Conservation (phyloP, 192 early-diverging fungal genomes). For the Phycomyces nitens region DNA sequence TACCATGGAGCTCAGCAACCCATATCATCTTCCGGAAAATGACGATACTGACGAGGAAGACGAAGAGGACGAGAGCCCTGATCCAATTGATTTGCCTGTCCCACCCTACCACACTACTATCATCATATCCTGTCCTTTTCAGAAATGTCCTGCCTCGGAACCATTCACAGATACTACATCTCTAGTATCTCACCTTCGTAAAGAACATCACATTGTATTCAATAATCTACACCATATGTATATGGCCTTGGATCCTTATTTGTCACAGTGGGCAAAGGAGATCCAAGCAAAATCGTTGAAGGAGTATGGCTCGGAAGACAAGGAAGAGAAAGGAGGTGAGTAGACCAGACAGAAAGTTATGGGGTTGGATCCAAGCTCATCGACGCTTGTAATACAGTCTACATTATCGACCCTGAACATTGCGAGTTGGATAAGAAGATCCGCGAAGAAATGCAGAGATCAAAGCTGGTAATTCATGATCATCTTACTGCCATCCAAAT, state of each 20-base stretch:
- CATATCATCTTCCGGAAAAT: conserved; percentile 21
- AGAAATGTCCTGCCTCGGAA: conserved; percentile 44
- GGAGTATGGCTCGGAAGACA: conserved; percentile 30
- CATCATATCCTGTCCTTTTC: conserved; percentile 66
- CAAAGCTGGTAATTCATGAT: conserved; percentile 50
- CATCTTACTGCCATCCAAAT: neutral
- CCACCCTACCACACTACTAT: conserved; percentile 51
- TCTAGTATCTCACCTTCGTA: conserved; percentile 62
- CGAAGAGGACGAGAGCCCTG: conserved; percentile 18
- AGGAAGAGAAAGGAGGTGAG: conserved; percentile 21
- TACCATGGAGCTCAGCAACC: conserved; percentile 1
- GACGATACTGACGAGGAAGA: conserved; percentile 28
- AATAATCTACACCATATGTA: conserved; percentile 75
- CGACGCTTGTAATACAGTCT: too few species aligned
- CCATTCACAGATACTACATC: conserved; percentile 60
- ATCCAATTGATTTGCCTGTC: conserved; percentile 35
- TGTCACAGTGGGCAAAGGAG: conserved; percentile 67
- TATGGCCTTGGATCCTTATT: conserved; percentile 71
- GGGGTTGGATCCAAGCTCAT: too few species aligned
- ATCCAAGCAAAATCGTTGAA: conserved; percentile 36
- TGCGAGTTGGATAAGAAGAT: conserved; percentile 60
- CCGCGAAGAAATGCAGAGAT: conserved; percentile 67
- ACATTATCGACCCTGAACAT: conserved; percentile 57
- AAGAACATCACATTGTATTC: conserved; percentile 60
- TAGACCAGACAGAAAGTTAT: too few species aligned